Base-by-base conservation (phyloP, 306 rosid genomes). In the Canavalia gladiata region DNA sequence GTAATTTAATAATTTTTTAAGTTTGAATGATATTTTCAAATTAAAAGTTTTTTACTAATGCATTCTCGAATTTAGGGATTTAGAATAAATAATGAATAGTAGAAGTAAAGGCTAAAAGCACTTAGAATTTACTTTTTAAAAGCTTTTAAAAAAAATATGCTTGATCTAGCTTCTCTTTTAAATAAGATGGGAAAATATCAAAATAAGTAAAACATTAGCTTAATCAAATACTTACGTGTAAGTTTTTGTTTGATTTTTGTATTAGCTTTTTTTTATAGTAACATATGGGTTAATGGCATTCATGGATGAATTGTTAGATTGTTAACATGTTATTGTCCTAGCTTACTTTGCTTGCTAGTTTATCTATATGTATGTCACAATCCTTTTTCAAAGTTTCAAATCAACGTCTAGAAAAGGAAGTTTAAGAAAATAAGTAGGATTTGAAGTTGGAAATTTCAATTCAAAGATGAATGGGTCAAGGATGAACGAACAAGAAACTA, bases 401-500 rank as follows among this genome's bases (percentile, higher is more conserved):
- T 28, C 35, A 66, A 25, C 3, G 12, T 25, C 0, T 8, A 2
- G 12, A 28, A 56, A 56, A 6, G 9, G 54, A 67, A 46, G 60
- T 45, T 62, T 47, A 46, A 62, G 42, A 62, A 37, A 66, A 33
- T 18, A 59, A 35, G 34, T 18, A 62, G 45, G 41, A 35, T 41
- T 30, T 12, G 68, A 42, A 43, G 10, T 39, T 29, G 74, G 39
- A 37, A 52, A 42, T 12, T 65, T 42, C 8, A 66, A 78, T 78
- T 78, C 39, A 78, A 78, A 31, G 57, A 42, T 8, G 54, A 10
- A 76, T 37, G 4, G 31, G 71, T 58, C 64, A 70, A 69, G 30
- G 12, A 50, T 46, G 42, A 35, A 49, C 30, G 37, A 52, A 78
- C 58, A 78, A 50, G 12, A 41, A 34, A 2, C 29, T 35, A 2